These are phyloP conservation scores for Fusarium clavum DNA, from an alignment of 2,329 filamentous ascomycete species.

Conservation along the genomic window DNA sequence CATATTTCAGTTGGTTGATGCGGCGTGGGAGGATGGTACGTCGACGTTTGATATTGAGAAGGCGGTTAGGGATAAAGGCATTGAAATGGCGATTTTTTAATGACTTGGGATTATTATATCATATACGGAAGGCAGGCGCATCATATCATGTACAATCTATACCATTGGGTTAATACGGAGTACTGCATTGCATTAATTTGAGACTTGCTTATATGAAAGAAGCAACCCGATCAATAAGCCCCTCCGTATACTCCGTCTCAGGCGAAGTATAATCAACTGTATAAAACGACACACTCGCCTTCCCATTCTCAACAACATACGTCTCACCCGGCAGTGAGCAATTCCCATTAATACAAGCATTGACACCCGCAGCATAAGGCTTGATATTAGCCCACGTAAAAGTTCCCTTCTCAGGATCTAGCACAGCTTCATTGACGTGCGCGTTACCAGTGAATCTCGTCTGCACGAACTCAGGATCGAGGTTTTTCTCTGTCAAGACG, in stretches of 20 bases:
- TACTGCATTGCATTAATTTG: neutral
- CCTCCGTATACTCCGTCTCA: constrained; percentile 36
- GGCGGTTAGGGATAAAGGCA: constrained; percentile 6
- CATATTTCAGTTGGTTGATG: constrained; percentile 32
- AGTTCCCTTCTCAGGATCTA: constrained; percentile 56
- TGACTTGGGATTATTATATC: neutral
- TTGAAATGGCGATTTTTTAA: constrained; percentile 41
- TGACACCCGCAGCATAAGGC: constrained; percentile 55
- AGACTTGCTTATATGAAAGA: constrained; percentile 20
- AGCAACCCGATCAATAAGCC: constrained; percentile 43
- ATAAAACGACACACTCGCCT: constrained; percentile 58
- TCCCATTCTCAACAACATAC: constrained; percentile 57
- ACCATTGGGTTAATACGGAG: neutral
- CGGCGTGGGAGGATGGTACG: constrained; percentile 35
- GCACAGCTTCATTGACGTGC: constrained; percentile 58
- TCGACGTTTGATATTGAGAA: constrained; percentile 39
- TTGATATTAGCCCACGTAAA: constrained; percentile 57
- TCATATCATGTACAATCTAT: neutral
- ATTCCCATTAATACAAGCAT: constrained; percentile 64
- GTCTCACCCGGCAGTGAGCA: constrained; percentile 64
- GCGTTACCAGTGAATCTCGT: constrained; percentile 63
- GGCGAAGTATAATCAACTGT: constrained; percentile 65
- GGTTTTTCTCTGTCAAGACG: constrained; percentile 54
- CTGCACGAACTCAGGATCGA: constrained; percentile 58
- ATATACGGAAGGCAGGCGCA: neutral